Conservation (phyloP, 75 land plant genomes). For the Chamaecyparis obtusa region DNA sequence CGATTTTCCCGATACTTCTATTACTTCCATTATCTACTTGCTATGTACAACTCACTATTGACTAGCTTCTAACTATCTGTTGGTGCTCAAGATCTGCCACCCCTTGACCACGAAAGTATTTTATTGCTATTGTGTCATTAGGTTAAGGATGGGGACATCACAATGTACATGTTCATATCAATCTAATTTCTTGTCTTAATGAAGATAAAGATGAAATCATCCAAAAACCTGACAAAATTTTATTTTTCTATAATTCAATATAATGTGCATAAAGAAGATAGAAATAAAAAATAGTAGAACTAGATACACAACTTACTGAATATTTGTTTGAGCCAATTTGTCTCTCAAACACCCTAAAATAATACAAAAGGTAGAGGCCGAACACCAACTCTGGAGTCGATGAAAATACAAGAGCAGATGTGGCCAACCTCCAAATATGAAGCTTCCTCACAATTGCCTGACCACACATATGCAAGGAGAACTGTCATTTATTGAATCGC, state of each 20-base stretch:
- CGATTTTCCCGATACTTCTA: too few species aligned
- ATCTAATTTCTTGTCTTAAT: conserved; percentile 1
- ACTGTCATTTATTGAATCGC: background rate
- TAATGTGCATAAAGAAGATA: background rate
- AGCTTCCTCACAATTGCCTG: conserved; percentile 72
- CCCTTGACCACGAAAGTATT: too few species aligned
- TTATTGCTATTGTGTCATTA: too few species aligned
- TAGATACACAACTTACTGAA: conserved; percentile 52
- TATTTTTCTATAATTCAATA: background rate
- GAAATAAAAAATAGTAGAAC: background rate
- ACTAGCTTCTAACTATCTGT: too few species aligned
- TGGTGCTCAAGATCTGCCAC: too few species aligned
- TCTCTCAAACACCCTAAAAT: conserved; percentile 97
- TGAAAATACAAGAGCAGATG: conserved; percentile 83
- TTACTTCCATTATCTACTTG: too few species aligned
- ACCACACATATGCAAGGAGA: background rate
- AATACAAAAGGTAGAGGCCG: conserved; percentile 89
- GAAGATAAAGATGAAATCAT: background rate
- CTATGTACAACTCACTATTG: too few species aligned
- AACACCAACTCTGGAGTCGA: conserved; percentile 94
- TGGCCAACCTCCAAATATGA: conserved; percentile 71
- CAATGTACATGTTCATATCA: background rate
- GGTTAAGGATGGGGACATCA: too few species aligned
- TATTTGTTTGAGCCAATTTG: conserved; percentile 98
- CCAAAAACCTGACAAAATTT: background rate